Percentiles rank a stretch among this genome's conserved stretches.
These are phyloP conservation scores for Mycena haematopus DNA, from an alignment of 768 basidiomycete genomes.

Conservation along the genomic window DNA sequence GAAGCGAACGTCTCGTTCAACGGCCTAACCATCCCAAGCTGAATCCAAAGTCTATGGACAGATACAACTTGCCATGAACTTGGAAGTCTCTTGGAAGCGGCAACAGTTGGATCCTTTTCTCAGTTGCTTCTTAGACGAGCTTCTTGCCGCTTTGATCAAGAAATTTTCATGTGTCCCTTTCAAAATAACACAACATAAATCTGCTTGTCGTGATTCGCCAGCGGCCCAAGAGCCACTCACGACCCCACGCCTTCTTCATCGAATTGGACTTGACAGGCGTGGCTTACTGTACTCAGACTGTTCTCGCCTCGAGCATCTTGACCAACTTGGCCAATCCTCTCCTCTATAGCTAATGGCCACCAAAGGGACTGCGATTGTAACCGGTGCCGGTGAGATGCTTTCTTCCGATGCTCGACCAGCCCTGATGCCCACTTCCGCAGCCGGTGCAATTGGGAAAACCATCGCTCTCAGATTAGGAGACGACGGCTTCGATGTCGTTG, in stretches of 20 bases:
- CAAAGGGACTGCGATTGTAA: slow-evolving; percentile 41
- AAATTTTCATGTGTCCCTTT: too few relatives aligned
- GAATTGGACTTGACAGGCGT: not conserved
- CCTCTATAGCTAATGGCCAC: slow-evolving; percentile 8
- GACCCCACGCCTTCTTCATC: not conserved
- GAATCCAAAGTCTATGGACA: too few relatives aligned
- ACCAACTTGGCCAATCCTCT: not conserved
- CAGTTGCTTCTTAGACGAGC: too few relatives aligned
- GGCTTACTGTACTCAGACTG: not conserved
- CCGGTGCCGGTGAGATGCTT: slow-evolving; percentile 40
- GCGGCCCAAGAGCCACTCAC: not conserved
- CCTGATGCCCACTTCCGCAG: slow-evolving; percentile 12
- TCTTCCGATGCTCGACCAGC: slow-evolving; percentile 26
- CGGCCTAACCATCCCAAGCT: too few relatives aligned
- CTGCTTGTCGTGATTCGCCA: not conserved
- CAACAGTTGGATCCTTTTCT: too few relatives aligned
- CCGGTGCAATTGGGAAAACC: slow-evolving; percentile 44
- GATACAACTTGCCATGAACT: too few relatives aligned
- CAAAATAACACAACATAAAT: too few relatives aligned
- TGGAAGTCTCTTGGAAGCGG: too few relatives aligned
- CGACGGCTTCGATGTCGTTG: slow-evolving; percentile 47
- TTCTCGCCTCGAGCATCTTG: too few relatives aligned
- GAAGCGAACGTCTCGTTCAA: too few relatives aligned
- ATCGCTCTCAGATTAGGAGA: slow-evolving; percentile 49
- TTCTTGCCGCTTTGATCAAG: too few relatives aligned